Conservation (phyloP, 805 yeast genomes). For the Saturnispora sanitii region DNA sequence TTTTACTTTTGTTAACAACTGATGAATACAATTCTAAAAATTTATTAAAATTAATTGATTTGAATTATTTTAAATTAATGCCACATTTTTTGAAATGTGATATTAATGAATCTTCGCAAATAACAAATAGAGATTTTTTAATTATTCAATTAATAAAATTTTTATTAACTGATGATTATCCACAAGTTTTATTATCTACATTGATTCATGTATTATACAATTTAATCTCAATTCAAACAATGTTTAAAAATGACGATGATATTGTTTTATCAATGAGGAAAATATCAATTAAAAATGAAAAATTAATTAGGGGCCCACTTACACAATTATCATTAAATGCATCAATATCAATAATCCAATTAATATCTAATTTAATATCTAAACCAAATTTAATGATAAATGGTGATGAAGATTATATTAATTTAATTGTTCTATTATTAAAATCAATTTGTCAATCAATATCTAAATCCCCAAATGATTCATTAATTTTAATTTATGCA, state of each 20-base stretch:
- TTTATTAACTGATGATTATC: conserved; percentile 27
- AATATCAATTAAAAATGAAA: conserved; percentile 10
- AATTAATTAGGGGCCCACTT: conserved; percentile 9
- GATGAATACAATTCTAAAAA: conserved; percentile 29
- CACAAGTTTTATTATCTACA: conserved; percentile 33
- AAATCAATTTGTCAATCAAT: conserved; percentile 46
- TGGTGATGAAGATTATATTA: conserved; percentile 35
- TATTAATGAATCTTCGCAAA: conserved; percentile 15
- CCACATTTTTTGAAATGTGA: conserved; percentile 40
- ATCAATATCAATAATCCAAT: conserved; percentile 35
- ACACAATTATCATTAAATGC: conserved; percentile 43
- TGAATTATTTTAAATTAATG: conserved; percentile 34
- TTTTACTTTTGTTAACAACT: conserved; percentile 39
- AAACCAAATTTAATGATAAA: conserved; percentile 27
- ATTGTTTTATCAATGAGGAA: conserved; percentile 15
- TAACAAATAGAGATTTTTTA: conserved; percentile 55
- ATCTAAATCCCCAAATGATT: conserved; percentile 40
- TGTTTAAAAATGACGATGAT: conserved; percentile 1
- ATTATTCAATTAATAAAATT: conserved; percentile 42
- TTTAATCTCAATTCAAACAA: conserved; percentile 34
- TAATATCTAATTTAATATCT: conserved; percentile 31
- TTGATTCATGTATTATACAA: conserved; percentile 55
- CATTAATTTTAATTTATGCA: conserved; percentile 44
- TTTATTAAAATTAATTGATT: conserved; percentile 37
- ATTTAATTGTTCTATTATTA: conserved; percentile 48